Base-by-base conservation (phyloP, 306 rosid genomes). In the Ormosia emarginata region DNA sequence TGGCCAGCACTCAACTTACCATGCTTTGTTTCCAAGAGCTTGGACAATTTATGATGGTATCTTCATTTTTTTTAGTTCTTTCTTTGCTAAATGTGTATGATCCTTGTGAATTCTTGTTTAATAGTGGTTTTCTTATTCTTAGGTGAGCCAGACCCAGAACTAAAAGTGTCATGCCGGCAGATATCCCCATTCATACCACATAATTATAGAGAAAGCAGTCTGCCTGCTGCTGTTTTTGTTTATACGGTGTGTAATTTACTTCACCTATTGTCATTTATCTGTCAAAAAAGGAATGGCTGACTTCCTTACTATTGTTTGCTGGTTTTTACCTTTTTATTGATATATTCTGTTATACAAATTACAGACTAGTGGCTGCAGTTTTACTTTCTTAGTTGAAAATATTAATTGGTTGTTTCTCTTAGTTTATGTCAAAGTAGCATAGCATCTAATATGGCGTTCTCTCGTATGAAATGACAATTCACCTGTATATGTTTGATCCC, bases 81-180 rank as follows among this genome's bases (percentile, higher is more conserved):
- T 24, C 14, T 69, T 74, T 46, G 24, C 24, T 56, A 33, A 44
- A 46, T 70, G 56, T 71, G 53, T 37, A 5, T 63, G 30, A 15
- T 58, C 78, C 53, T 69, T 63, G 24, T 62, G 58, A 68, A 13
- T 59, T 65, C 7, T 75, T 73, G 66, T 63, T 63, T 82, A 56
- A 75, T 85, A 52, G 67, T 44, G 81, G 55, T 29, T 68, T 50
- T 39, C 46, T 46, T 72, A 40, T 67, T 83, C 77, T 69, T 72
- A 95, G 99, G 99, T 64, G 99, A 95, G 87, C 99, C 99, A 33
- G 98, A 95, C 57, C 99, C 99, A 50, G 99, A 95, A 65, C 86
- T 93, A 76, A 95, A 95, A 88, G 83, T 95, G 67, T 95, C 98
- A 4, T 95, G 99, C 80, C 87, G 98, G 81, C 99, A 95, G 89